Percentiles rank a stretch among this genome's conserved stretches.
These are phyloP conservation scores for Clarireedia sp. DNA, from an alignment of 2,329 filamentous ascomycete species.

Conservation along the genomic window DNA sequence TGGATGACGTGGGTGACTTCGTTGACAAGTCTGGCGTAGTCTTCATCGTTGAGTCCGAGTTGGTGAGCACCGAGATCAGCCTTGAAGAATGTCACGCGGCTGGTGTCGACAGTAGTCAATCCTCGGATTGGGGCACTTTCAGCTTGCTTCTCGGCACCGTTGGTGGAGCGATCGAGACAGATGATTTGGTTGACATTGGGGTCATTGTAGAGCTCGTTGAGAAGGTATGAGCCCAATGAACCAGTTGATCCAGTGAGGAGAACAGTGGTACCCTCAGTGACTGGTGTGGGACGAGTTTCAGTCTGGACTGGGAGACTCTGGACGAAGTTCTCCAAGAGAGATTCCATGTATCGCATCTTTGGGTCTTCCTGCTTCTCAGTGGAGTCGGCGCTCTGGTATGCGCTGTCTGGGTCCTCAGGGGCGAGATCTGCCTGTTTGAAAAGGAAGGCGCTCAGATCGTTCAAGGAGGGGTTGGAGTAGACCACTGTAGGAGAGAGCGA, in stretches of 20 bases:
- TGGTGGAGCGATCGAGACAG: conserved; percentile 37
- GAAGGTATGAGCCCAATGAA: conserved; percentile 39
- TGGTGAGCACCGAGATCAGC: conserved; percentile 39
- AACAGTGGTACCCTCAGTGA: conserved; percentile 10
- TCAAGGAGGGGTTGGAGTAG: conserved; percentile 10
- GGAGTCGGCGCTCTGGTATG: conserved; percentile 8
- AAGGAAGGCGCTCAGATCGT: conserved; percentile 8
- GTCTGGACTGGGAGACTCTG: conserved; percentile 8
- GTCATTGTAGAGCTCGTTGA: conserved; percentile 31
- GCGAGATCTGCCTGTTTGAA: conserved; percentile 8
- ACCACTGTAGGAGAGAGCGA: conserved; percentile 4
- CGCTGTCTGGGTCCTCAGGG: conserved; percentile 6
- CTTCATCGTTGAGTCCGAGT: conserved; percentile 37
- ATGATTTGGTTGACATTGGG: conserved; percentile 35
- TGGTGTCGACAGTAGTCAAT: conserved; percentile 25
- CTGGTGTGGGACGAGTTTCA: not conserved
- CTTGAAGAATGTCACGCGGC: conserved; percentile 40
- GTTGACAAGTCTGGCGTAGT: conserved; percentile 15
- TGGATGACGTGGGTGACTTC: conserved; percentile 35
- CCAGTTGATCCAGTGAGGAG: conserved; percentile 42
- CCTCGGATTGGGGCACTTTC: conserved; percentile 33
- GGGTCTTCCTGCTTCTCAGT: conserved; percentile 1
- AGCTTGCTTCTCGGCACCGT: conserved; percentile 31
- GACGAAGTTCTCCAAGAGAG: conserved; percentile 8
- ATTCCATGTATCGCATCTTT: conserved; percentile 7